These are phyloP conservation scores for Cyclotella baltica DNA, from an alignment of 108 stramenopile species.

Conservation along the genomic window DNA sequence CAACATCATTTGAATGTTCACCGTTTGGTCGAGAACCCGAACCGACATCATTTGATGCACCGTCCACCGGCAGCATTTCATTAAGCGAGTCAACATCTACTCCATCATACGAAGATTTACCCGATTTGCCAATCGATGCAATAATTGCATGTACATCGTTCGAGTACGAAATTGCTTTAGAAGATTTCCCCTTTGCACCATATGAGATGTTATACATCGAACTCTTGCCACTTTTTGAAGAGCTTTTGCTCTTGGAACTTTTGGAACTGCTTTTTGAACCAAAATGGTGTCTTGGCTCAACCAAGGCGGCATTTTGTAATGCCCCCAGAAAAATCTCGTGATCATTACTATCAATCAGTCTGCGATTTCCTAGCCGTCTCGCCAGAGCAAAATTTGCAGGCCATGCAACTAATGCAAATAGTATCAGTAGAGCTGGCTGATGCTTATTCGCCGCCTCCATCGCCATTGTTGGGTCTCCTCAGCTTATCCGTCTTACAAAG, in stretches of 20 bases:
- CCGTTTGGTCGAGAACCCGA: not conserved
- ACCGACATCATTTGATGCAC: not conserved
- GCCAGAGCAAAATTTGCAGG: not conserved
- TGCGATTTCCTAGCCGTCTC: not conserved
- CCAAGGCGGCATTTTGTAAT: too few species aligned
- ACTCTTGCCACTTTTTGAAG: slow-evolving; percentile 3
- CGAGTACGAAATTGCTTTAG: not conserved
- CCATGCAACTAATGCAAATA: not conserved
- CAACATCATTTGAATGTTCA: not conserved
- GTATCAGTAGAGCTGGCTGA: not conserved
- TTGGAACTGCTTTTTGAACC: not conserved
- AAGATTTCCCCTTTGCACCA: not conserved
- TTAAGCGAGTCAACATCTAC: not conserved
- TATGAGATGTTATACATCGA: not conserved
- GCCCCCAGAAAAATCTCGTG: not conserved
- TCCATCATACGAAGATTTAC: not conserved
- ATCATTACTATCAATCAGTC: not conserved
- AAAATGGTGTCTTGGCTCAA: too few species aligned
- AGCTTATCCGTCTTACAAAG: too few species aligned
- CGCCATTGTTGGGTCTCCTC: not conserved
- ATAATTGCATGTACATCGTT: too few species aligned
- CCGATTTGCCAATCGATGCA: slow-evolving; percentile 1
- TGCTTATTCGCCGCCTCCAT: not conserved
- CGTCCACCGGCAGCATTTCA: not conserved
- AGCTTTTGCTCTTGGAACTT: not conserved